phyloP scores from a whole-genome alignment of 805 yeast genomes.

The Tetrapisispora namnaoensis region DNA sequence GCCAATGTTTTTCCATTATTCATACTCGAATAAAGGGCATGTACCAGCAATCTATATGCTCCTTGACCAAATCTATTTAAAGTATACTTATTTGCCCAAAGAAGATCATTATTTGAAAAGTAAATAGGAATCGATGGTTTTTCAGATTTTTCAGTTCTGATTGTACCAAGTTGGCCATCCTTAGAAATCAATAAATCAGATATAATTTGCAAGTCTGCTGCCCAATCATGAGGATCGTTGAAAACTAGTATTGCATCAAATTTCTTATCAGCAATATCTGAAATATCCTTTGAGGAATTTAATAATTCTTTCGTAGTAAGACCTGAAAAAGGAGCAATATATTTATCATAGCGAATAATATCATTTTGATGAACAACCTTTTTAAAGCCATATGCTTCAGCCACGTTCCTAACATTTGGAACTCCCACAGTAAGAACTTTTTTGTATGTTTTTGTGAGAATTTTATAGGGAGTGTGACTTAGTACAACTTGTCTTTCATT shows the following conservation, averaged over 20 bases:
- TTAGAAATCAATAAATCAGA: constrained; percentile 59
- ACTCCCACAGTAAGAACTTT: constrained; percentile 79
- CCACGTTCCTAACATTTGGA: constrained; percentile 58
- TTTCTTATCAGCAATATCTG: constrained; percentile 28
- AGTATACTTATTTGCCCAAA: constrained; percentile 78
- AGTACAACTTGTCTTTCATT: constrained; percentile 62
- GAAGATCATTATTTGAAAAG: constrained; percentile 73
- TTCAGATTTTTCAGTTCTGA: constrained; percentile 27
- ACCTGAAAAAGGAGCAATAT: constrained; percentile 70
- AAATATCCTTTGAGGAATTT: constrained; percentile 26
- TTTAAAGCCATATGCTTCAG: constrained; percentile 64
- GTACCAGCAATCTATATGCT: constrained; percentile 58
- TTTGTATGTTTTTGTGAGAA: constrained; percentile 42
- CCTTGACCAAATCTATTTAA: constrained; percentile 88
- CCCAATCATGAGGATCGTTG: constrained; percentile 85
- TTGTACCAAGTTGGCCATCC: constrained; percentile 55
- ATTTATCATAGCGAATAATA: constrained; percentile 45
- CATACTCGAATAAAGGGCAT: constrained; percentile 44
- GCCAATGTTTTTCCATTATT: constrained; percentile 42
- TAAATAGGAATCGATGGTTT: constrained; percentile 59
- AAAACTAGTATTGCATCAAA: constrained; percentile 75
- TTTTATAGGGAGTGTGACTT: constrained; percentile 78
- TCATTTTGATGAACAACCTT: constrained; percentile 70
- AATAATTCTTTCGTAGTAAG: constrained; percentile 46
- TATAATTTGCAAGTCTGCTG: constrained; percentile 71